Evolutionary conservation across 768 basidiomycete species (phyloP).

Genomic region (Pholiota conissans): DNA sequence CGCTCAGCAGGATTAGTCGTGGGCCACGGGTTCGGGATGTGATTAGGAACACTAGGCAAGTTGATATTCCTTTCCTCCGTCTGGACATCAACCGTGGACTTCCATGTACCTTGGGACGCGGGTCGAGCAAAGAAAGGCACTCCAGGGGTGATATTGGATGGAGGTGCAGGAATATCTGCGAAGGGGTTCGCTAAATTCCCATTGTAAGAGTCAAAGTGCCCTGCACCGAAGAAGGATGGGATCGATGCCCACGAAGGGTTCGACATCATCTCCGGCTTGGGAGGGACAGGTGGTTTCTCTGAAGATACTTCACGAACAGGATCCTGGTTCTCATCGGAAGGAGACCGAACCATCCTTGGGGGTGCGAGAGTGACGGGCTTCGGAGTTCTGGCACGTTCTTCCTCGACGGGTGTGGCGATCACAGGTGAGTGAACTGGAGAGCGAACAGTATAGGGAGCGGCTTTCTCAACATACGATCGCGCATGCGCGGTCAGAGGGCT

Average conservation of each 20-base stretch:
- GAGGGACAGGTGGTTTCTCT: conserved; percentile 8
- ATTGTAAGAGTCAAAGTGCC: neutral
- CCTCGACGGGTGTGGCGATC: neutral
- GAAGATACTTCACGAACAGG: neutral
- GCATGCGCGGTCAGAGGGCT: neutral
- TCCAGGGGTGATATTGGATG: neutral
- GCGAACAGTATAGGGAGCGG: neutral
- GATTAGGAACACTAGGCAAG: conserved; percentile 18
- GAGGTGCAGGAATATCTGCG: conserved; percentile 14
- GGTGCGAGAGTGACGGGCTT: conserved; percentile 1
- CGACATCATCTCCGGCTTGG: conserved; percentile 24
- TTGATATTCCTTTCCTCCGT: conserved; percentile 1
- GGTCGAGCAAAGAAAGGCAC: neutral
- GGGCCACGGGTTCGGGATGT: conserved; percentile 22
- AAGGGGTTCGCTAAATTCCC: conserved; percentile 17
- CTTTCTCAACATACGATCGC: neutral
- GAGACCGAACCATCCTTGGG: neutral
- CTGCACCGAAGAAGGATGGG: conserved; percentile 12
- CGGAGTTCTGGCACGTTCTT: conserved; percentile 13
- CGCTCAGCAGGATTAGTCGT: conserved; percentile 20
- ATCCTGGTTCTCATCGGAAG: neutral
- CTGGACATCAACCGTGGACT: neutral
- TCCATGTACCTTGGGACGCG: neutral
- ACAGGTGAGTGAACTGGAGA: neutral
- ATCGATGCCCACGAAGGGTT: conserved; percentile 20